Evolutionary conservation across 352 stramenopile genomes (phyloP), one percentile per base, ranked within the genome.

Genomic region (Phytophthora foliorum): DNA sequence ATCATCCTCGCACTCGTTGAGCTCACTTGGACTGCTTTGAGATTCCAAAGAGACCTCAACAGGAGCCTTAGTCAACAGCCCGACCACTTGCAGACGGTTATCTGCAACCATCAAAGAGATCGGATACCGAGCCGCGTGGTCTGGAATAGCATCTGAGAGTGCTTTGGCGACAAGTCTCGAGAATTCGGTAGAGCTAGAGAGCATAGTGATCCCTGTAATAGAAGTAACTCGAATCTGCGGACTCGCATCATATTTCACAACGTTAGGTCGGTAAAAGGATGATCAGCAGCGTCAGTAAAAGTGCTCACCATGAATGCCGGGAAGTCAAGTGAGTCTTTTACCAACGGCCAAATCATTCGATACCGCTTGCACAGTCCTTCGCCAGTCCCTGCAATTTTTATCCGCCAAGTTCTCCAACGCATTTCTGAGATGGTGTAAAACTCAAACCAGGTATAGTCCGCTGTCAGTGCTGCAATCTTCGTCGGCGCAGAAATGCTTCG

Each of bases 301-400:
- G 45, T n/a, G 53, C 77, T 31, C 57, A 85, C 79, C 46, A 34
- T 24, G 44, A 74, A 48, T 6, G 38, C 36, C 4, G 63, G 61
- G 27, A 72, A 71, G 9, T 72, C 74, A 22, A 85, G 78, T 24
- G 69, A 85, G 22, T 80, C 74, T 51, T 76, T 78, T 51, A 87
- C 59, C 9, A 71, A 80, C 21, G 79, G 77, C 77, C 77, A 87
- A 32, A 60, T 41, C 24, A 82, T 21, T 22, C 65, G 49, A 13
- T 59, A 17, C 13, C 46, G 34, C 16, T 60, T 63, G 14, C 6
- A 44, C 4, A n/a, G 27, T 42, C 21, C 61, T 22, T 57, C 51
- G 1, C 17, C 42, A 60, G 17, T 4, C 11, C 44, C 39, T 39
- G 9, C 14, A 42, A 68, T 32, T 11, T 59, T 57, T 17, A 85